Evolutionary conservation across 345 rosid genomes (phyloP).

Genomic region (Citrus glauca): DNA sequence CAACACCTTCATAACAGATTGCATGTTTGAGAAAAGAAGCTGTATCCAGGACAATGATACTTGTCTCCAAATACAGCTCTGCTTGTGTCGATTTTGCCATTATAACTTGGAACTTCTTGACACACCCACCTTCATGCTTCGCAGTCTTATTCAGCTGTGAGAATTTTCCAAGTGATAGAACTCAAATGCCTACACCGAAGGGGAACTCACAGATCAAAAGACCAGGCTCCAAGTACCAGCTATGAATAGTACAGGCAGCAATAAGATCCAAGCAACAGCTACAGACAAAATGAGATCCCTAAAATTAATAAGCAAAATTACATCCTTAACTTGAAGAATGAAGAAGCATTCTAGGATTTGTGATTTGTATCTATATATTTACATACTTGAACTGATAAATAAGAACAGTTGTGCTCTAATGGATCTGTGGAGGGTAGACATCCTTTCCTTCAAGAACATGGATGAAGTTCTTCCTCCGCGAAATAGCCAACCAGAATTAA

Average conservation of each 20-base stretch:
- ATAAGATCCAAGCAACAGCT: neutral
- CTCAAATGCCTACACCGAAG: neutral
- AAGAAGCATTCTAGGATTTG: neutral
- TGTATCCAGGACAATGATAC: neutral
- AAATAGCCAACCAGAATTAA: neutral
- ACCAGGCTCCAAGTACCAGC: neutral
- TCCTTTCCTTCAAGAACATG: neutral
- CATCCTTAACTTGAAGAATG: constrained; percentile 1
- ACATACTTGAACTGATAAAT: neutral
- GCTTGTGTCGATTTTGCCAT: neutral
- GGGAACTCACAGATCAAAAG: neutral
- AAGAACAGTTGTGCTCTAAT: neutral
- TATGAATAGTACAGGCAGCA: neutral
- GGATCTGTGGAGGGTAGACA: neutral
- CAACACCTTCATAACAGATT: neutral
- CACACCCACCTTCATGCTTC: neutral
- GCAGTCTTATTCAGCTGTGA: neutral
- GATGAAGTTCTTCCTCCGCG: constrained; percentile 9
- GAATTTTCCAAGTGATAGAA: neutral
- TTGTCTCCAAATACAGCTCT: neutral
- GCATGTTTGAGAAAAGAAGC: neutral
- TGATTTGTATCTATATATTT: neutral
- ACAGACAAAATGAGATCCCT: neutral
- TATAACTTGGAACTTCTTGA: neutral
- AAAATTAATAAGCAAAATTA: neutral